These are phyloP conservation scores for Wakefieldia striispora DNA, from an alignment of 768 basidiomycete genomes.

Conservation along the genomic window DNA sequence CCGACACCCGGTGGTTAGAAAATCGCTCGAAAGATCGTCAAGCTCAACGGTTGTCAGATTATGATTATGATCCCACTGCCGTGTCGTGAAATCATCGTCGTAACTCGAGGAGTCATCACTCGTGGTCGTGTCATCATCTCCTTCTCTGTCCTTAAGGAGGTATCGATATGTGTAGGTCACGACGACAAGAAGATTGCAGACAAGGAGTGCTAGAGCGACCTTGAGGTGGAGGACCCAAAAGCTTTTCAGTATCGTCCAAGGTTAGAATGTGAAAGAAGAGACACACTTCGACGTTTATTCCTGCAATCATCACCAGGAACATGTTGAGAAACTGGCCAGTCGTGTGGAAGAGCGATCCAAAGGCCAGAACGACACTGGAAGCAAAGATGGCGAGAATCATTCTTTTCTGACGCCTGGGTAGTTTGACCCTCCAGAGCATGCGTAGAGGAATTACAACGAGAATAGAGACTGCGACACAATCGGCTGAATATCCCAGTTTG, in stretches of 20 bases:
- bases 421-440: conserved; percentile 22
- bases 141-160: neutral
- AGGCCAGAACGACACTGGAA: conserved; percentile 16
- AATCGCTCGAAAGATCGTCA: neutral
- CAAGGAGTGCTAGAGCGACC: conserved; percentile 17
- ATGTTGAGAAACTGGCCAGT: conserved; percentile 11
- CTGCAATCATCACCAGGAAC: conserved; percentile 1
- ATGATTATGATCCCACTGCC: neutral
- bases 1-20: neutral
- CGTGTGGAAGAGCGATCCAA: conserved; percentile 15
- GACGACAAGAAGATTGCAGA: conserved; percentile 24
- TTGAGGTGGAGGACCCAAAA: neutral
- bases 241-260: neutral
- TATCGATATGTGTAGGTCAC: conserved; percentile 19
- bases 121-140: neutral
- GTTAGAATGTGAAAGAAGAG: neutral
- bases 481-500: conserved; percentile 4
- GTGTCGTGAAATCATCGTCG: conserved; percentile 20
- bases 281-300: conserved; percentile 20
- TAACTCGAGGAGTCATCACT: neutral
- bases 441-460: conserved; percentile 18
- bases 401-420: conserved; percentile 18
- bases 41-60: conserved; percentile 12
- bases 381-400: conserved; percentile 25
- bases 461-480: conserved; percentile 14